Base-by-base conservation (phyloP, 768 basidiomycete species). In the Leccinum barrowsii region DNA sequence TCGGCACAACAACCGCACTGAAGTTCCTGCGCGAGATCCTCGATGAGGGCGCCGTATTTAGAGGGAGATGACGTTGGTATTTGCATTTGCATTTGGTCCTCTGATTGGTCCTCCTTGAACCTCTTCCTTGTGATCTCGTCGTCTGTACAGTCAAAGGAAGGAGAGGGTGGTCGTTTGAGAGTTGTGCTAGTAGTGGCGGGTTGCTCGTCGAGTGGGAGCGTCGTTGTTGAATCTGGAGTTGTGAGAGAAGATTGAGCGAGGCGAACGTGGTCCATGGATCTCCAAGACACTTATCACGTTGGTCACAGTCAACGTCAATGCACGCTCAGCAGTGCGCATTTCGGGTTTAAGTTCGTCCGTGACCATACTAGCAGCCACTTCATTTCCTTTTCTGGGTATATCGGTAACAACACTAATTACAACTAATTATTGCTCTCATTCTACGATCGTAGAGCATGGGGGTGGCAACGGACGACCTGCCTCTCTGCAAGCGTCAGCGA, bases 1-100 rank as follows among this genome's bases (percentile, higher is more conserved):
- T 84, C 91, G 17, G 89, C 82, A 72, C 92, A 94, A 69, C 92
- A 93, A 21, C 89, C 92, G 64, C 92, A 94, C 63, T 90, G 86
- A 42, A 93, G 79, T 69, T 92, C 90, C 67, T 88, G 79, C 26
- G 80, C 82, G 55, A 92, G 74, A 63, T 87, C 82, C 44, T 87
- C 84, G 22, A 80, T 80, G 56, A 90, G 77, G 13, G 61, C 46
- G 19, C 60, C 60, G 21, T 67, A 62, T 60, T 67, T 66, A 26
- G 67, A 68, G 28, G 59, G 50, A 1, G 66, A 68, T 12, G 57
- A 54, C 52, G 56, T 61, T 64, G 50, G 61, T 7, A n/a, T 61
- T 64, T 49, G 61, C 13, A 19, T 21, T 55, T 62, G 52, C 1
- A 54, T 17, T 51, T 42, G 56, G 35, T 70, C 71, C 50, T 64